These are phyloP conservation scores for Fusarium sp. DNA, from an alignment of 2,329 filamentous ascomycete species.

Conservation along the genomic window DNA sequence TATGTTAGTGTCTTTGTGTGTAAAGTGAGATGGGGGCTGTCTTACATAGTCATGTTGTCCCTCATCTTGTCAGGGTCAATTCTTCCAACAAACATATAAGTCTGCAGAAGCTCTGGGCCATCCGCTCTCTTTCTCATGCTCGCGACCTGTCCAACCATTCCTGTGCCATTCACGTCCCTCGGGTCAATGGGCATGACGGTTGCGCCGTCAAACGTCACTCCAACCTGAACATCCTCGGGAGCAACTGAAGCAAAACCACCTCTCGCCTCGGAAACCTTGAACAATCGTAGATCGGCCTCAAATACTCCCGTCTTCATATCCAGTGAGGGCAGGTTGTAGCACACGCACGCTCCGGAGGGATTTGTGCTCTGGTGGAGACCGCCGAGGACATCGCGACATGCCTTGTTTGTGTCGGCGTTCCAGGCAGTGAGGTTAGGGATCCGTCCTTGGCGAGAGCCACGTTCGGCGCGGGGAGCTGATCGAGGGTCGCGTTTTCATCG, in stretches of 20 bases:
- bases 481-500: slow-evolving; percentile 30
- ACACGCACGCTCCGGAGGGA: slow-evolving; percentile 81
- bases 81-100: slow-evolving; percentile 76
- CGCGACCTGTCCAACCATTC: slow-evolving; percentile 36
- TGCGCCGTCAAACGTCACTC: slow-evolving; percentile 66
- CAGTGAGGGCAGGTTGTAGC: slow-evolving; percentile 83
- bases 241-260: slow-evolving; percentile 65
- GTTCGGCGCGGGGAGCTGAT: slow-evolving; percentile 36
- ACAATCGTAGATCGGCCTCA: slow-evolving; percentile 81
- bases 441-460: slow-evolving; percentile 56
- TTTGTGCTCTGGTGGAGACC: slow-evolving; percentile 72
- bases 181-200: slow-evolving; percentile 47
- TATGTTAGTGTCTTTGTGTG: slow-evolving; percentile 16
- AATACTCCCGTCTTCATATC: slow-evolving; percentile 77
- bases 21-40: slow-evolving; percentile 32
- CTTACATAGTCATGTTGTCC: slow-evolving; percentile 71
- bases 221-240: slow-evolving; percentile 65
- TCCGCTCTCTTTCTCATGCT: slow-evolving; percentile 35
- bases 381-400: slow-evolving; percentile 70
- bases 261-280: slow-evolving; percentile 72
- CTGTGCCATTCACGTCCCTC: slow-evolving; percentile 42
- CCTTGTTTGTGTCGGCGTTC: slow-evolving; percentile 65
- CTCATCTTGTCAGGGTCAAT: slow-evolving; percentile 70
- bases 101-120: slow-evolving; percentile 64
- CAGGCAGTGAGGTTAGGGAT: slow-evolving; percentile 66